Conservation (phyloP, 164 flowering plant genomes). For the Vitis cinerea region DNA sequence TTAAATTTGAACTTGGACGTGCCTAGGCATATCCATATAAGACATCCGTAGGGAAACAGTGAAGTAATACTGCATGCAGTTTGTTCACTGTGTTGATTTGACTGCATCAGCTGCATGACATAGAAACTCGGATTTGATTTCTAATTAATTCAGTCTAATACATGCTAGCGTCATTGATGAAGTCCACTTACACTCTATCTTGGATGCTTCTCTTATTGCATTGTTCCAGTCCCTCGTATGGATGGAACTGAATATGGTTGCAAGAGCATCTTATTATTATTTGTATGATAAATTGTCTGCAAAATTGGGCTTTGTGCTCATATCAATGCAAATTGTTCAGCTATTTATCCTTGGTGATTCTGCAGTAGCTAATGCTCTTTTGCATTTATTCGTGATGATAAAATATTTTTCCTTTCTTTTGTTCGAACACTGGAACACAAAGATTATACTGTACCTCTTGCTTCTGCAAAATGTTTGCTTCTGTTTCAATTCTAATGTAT, state of each 20-base stretch:
- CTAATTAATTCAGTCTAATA: not conserved
- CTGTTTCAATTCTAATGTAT: not conserved
- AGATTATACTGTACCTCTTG: not conserved
- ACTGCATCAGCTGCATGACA: not conserved
- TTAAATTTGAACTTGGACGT: not conserved
- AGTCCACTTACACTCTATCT: not conserved
- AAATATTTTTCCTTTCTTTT: not conserved
- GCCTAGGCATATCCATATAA: not conserved
- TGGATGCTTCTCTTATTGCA: not conserved
- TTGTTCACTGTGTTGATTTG: not conserved
- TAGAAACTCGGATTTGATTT: not conserved
- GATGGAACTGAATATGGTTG: not conserved
- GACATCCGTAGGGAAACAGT: not conserved
- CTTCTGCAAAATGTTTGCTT: not conserved
- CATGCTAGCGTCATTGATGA: not conserved
- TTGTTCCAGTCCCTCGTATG: not conserved
- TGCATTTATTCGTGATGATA: not conserved
- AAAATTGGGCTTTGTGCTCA: not conserved
- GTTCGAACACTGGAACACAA: not conserved
- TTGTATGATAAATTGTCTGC: not conserved
- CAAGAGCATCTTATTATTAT: not conserved
- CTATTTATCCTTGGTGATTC: not conserved
- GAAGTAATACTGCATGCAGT: not conserved
- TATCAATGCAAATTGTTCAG: not conserved
- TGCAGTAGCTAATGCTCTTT: too few species aligned